Percentiles rank a stretch among this genome's conserved stretches.
These are phyloP conservation scores for Suhomyces emberorum DNA, from an alignment of 805 yeast species.

Conservation along the genomic window DNA sequence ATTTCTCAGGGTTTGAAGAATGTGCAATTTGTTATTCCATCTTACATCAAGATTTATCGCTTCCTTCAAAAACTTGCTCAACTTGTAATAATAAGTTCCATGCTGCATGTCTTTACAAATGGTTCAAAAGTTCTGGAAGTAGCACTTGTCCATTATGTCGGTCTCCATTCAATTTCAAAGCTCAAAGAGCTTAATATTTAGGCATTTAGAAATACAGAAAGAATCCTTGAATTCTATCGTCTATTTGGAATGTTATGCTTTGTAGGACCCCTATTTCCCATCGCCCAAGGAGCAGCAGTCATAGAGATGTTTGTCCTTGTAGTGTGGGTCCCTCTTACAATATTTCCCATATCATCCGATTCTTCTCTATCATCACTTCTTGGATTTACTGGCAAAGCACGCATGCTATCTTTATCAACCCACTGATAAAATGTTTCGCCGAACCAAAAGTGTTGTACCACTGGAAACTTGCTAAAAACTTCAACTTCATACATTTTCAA, in stretches of 20 bases:
- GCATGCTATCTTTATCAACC: conserved; percentile 30
- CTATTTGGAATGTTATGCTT: too few species aligned
- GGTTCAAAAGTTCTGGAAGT: conserved; percentile 94
- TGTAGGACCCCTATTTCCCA: neutral
- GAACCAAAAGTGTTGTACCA: conserved; percentile 90
- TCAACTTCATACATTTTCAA: conserved; percentile 93
- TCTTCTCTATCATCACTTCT: conserved; percentile 11
- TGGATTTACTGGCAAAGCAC: conserved; percentile 20
- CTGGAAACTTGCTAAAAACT: conserved; percentile 85
- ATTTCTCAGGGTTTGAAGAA: conserved; percentile 91
- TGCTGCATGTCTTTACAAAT: conserved; percentile 90
- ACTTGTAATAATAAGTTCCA: conserved; percentile 95
- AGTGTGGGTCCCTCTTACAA: conserved; percentile 23
- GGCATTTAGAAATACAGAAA: too few species aligned
- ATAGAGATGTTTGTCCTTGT: conserved; percentile 28
- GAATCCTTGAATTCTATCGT: too few species aligned
- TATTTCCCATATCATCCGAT: conserved; percentile 10
- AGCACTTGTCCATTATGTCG: conserved; percentile 96
- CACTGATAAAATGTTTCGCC: conserved; percentile 59
- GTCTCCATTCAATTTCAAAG: conserved; percentile 50
- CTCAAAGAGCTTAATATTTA: too few species aligned
- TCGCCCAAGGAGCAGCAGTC: conserved; percentile 44
- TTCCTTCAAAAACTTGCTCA: conserved; percentile 84
- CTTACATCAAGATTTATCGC: conserved; percentile 82
- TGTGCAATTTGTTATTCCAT: conserved; percentile 97